Base-by-base conservation (phyloP, 164 flowering plant species). In the Vitis rupestris region DNA sequence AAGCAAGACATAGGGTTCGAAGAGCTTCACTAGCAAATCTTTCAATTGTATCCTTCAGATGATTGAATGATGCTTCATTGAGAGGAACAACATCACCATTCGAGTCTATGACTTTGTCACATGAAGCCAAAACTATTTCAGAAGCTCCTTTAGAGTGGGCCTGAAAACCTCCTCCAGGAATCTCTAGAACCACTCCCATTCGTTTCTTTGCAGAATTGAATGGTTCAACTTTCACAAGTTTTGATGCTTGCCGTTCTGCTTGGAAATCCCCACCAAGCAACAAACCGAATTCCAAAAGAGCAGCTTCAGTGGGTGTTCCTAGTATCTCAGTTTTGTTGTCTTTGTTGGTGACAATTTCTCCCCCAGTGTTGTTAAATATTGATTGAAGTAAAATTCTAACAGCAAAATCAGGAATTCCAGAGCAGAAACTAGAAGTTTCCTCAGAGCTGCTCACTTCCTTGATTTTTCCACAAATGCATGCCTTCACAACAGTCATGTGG, bases 71-170 rank as follows among this genome's bases (percentile, higher is more conserved):
- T 68, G 67, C 63, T 74, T 80, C 86, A 80, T 89, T 87, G 31
- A 94, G 86, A 60, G 87, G 78, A 77, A 87, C 85, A 68, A 88
- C 84, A 19, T 86, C 79, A 48, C 99, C 97, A 1, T 79, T 76
- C 6, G 80, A 68, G 70, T 87, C 76, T 53, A 92, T 61, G 59
- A 85, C 74, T 31, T 85, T 94, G 79, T 92, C 86, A 81, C 99
- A 94, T 12, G 97, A 89, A 73, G 81, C 87, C 76, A 94, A 76
- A 70, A 92, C 73, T 44, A 94, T 94, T 79, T 94, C 97, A 65
- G 99, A 89, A 67, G 97, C 99, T 56, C 99, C 99, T 77, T 94
- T 94, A 58, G 83, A 79, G 70, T 94, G 97, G 44, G 85, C 99
- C 63, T 89, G 82, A 17, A 83, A 74, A 70, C 87, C 81, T 74